Percentiles rank a stretch among this genome's conserved stretches.
These are phyloP conservation scores for Petrea volubilis DNA, from an alignment of 257 asterid genomes.

Conservation along the genomic window DNA sequence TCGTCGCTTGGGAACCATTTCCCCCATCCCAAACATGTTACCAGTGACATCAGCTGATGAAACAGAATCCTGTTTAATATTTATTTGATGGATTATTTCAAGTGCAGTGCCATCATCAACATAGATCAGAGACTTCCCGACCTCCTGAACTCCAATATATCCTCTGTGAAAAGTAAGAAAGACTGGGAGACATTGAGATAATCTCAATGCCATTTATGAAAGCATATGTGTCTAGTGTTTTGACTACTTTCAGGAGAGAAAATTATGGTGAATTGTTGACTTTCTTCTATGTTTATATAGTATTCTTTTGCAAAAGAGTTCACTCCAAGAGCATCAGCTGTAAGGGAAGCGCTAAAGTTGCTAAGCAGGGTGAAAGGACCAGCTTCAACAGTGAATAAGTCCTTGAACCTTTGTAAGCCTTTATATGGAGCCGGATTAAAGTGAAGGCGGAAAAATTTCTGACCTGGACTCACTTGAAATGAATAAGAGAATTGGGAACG, in stretches of 20 bases:
- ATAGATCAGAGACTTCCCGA: conserved; percentile 31
- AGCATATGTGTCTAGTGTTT: conserved; percentile 4
- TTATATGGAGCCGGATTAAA: conserved; percentile 15
- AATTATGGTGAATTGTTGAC: neutral
- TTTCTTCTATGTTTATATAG: conserved; percentile 16
- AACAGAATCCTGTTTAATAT: conserved; percentile 34
- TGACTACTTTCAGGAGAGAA: conserved; percentile 20
- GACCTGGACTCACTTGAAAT: conserved; percentile 23
- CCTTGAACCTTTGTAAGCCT: conserved; percentile 1
- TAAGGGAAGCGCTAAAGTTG: conserved; percentile 31
- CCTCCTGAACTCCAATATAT: conserved; percentile 12
- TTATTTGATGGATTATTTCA: conserved; percentile 37
- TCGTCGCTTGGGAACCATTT: conserved; percentile 7
- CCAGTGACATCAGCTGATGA: conserved; percentile 25
- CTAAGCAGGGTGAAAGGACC: conserved; percentile 30
- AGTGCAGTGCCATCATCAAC: conserved; percentile 46
- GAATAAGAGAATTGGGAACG: conserved; percentile 1
- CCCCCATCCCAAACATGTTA: conserved; percentile 38
- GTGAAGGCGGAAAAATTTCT: conserved; percentile 28
- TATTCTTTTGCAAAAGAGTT: conserved; percentile 27
- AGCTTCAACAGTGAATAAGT: conserved; percentile 22
- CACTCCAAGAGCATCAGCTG: conserved; percentile 22
- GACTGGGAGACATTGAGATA: conserved; percentile 13
- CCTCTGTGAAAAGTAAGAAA: conserved; percentile 10
- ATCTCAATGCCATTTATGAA: conserved; percentile 33